phyloP scores from a whole-genome alignment of 208 protist species.

The Leishmania turanica region DNA sequence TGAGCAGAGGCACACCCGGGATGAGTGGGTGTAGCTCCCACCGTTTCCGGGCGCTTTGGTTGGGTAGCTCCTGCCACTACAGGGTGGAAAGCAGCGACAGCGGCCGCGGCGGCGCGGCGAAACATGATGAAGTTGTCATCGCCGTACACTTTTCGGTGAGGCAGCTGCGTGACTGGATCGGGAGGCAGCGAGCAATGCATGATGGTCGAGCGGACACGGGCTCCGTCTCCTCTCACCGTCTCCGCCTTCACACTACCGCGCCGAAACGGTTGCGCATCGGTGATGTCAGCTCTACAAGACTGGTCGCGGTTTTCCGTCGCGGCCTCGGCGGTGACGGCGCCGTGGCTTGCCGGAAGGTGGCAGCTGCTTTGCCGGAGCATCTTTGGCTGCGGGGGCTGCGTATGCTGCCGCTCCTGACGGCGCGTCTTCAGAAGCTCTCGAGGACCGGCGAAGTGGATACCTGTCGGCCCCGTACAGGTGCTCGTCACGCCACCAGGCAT shows the following conservation, averaged over 20 bases:
- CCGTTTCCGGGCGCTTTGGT: neutral
- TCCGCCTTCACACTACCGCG: slow-evolving; percentile 2
- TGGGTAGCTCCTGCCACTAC: neutral
- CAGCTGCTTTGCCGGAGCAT: neutral
- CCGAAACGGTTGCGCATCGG: neutral
- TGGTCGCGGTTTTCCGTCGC: neutral
- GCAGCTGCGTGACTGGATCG: neutral
- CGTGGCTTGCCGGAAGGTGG: neutral
- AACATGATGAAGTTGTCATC: neutral
- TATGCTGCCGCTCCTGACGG: neutral
- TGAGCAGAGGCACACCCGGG: neutral
- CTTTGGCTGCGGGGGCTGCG: neutral
- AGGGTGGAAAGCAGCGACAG: neutral
- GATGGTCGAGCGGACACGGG: neutral
- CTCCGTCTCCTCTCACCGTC: neutral
- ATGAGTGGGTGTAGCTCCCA: neutral
- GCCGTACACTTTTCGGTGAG: neutral
- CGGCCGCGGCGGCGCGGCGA: neutral
- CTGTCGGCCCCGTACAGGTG: neutral
- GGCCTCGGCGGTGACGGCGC: neutral
- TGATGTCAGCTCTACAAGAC: neutral
- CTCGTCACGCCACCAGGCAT: neutral
- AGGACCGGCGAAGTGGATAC: neutral
- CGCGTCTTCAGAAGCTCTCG: slow-evolving; percentile 7
- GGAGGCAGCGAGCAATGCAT: neutral